phyloP scores from a whole-genome alignment of 257 asterid species.

The Solanum chmielewskii region DNA sequence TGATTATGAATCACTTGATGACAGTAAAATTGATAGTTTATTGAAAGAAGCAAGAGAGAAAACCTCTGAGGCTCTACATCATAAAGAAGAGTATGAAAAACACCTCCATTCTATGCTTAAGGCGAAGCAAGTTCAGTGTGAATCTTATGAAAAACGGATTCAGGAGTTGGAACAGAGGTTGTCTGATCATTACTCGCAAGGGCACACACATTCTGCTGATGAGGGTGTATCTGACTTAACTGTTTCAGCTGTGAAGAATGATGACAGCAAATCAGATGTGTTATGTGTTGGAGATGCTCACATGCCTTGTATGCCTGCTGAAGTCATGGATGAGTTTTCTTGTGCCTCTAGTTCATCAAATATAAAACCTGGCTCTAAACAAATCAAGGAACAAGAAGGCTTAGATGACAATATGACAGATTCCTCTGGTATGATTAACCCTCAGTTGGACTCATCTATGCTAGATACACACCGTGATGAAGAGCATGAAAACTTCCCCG shows the following conservation, averaged over 20 bases:
- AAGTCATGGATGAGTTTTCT: slow-evolving; percentile 50
- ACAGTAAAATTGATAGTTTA: slow-evolving; percentile 42
- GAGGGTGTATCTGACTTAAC: slow-evolving; percentile 32
- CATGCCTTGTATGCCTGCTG: slow-evolving; percentile 18
- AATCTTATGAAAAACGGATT: slow-evolving; percentile 85
- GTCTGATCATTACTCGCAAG: slow-evolving; percentile 58
- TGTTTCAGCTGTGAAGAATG: slow-evolving; percentile 31
- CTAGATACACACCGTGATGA: slow-evolving; percentile 57
- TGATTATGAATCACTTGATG: slow-evolving; percentile 58
- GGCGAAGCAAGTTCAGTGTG: slow-evolving; percentile 69
- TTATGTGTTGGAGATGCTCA: slow-evolving; percentile 39
- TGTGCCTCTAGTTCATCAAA: slow-evolving; percentile 43
- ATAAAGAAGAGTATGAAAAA: slow-evolving; percentile 69
- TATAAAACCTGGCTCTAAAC: slow-evolving; percentile 37
- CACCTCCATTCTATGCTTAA: slow-evolving; percentile 70
- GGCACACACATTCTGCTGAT: slow-evolving; percentile 25
- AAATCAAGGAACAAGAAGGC: slow-evolving; percentile 48
- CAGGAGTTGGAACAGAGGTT: slow-evolving; percentile 83
- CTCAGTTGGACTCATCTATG: slow-evolving; percentile 85
- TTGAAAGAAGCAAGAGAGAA: slow-evolving; percentile 64
- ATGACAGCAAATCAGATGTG: slow-evolving; percentile 50
- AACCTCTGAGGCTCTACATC: slow-evolving; percentile 70
- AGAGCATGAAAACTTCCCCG: slow-evolving; percentile 31
- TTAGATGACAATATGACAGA: slow-evolving; percentile 75
- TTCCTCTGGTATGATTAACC: slow-evolving; percentile 51